Evolutionary conservation across 306 rosid species (phyloP).

Genomic region (Malus asiatica): DNA sequence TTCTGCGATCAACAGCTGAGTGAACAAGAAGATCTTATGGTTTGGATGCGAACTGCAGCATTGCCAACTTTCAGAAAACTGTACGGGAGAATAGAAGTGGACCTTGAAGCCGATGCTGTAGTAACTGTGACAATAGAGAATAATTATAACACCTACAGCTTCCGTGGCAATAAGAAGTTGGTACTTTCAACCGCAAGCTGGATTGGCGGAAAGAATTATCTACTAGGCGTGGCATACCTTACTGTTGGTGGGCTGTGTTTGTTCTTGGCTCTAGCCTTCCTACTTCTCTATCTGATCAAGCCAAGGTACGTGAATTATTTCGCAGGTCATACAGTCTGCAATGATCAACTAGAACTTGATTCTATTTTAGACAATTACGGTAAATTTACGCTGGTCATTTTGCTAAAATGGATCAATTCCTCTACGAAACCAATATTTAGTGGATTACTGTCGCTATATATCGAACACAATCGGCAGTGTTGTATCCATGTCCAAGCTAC

Average conservation of each 20-base stretch:
- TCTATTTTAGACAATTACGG: neutral
- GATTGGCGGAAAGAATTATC: conserved; percentile 83
- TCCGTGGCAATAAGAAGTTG: conserved; percentile 62
- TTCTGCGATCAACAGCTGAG: conserved; percentile 56
- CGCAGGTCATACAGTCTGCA: neutral
- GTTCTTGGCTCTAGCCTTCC: conserved; percentile 56
- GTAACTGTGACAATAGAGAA: conserved; percentile 51
- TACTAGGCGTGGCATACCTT: conserved; percentile 63
- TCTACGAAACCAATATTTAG: neutral
- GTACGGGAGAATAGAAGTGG: conserved; percentile 70
- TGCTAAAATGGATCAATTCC: neutral
- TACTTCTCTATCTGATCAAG: conserved; percentile 50
- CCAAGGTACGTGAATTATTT: conserved; percentile 53
- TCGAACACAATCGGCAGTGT: neutral
- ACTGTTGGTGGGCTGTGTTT: conserved; percentile 53
- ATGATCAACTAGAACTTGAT: neutral
- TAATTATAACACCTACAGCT: conserved; percentile 76
- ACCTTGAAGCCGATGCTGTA: conserved; percentile 56
- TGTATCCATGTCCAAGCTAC: neutral
- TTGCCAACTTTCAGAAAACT: conserved; percentile 75
- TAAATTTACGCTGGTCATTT: neutral
- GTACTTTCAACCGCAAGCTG: conserved; percentile 85
- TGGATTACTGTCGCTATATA: neutral
- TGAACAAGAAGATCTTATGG: conserved; percentile 83
- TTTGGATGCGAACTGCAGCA: conserved; percentile 93